Evolutionary conservation across 2,329 filamentous ascomycete species (phyloP).

Genomic region (Venturia nashicola): DNA sequence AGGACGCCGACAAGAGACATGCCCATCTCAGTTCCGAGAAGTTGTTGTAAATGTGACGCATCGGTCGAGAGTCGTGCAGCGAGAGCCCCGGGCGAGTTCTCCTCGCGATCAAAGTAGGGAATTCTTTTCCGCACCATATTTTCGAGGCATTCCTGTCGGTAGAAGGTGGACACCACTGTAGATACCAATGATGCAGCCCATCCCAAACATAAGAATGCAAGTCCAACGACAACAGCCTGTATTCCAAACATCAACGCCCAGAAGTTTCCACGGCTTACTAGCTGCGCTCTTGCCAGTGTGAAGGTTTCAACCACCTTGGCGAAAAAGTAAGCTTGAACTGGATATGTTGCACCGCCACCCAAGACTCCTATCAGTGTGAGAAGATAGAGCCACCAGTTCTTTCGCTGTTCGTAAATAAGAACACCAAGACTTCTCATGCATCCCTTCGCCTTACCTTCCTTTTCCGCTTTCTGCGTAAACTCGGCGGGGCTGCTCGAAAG

Average conservation of each 20-base stretch:
- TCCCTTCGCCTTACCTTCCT: slow-evolving; percentile 19
- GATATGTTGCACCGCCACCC: slow-evolving; percentile 22
- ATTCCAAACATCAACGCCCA: slow-evolving; percentile 56
- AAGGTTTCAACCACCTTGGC: slow-evolving; percentile 26
- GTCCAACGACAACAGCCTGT: slow-evolving; percentile 40
- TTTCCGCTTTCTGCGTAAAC: slow-evolving; percentile 1
- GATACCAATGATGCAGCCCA: slow-evolving; percentile 13
- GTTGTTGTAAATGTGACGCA: slow-evolving; percentile 47
- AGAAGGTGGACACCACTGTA: slow-evolving; percentile 31
- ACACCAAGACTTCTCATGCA: slow-evolving; percentile 22
- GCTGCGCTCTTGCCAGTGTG: slow-evolving; percentile 18
- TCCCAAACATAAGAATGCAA: slow-evolving; percentile 41
- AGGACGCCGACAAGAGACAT: slow-evolving; percentile 50
- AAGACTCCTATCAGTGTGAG: slow-evolving; percentile 20
- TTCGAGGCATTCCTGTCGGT: slow-evolving; percentile 49
- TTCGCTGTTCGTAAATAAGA: slow-evolving; percentile 22
- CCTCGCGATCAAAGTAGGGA: slow-evolving; percentile 47
- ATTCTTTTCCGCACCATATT: slow-evolving; percentile 47
- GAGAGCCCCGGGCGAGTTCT: slow-evolving; percentile 48
- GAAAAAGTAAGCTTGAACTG: slow-evolving; percentile 27
- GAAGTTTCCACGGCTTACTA: slow-evolving; percentile 35
- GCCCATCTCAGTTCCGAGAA: slow-evolving; percentile 50
- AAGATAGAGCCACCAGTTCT: slow-evolving; percentile 22
- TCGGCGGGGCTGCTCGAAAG: slow-evolving; percentile 1
- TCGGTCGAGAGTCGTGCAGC: slow-evolving; percentile 45